A percentile compares a stretch with the other conserved stretches of the same genome.
These are phyloP conservation scores for Lipomyces kockii DNA, from an alignment of 805 yeast genomes.

Conservation along the genomic window DNA sequence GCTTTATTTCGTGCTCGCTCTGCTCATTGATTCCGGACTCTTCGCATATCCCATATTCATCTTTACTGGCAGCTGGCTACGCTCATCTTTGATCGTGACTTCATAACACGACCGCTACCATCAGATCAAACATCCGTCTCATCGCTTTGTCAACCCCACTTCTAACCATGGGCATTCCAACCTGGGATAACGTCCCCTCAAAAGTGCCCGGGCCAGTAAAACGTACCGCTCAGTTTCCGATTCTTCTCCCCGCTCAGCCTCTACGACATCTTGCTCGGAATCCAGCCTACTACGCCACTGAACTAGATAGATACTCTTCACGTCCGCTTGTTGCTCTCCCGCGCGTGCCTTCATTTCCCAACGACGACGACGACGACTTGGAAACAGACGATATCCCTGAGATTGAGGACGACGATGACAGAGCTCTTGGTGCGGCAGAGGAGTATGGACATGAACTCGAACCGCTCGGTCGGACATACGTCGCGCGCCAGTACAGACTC, in stretches of 20 bases:
- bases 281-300: background rate
- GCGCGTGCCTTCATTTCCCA: slow-evolving; percentile 7
- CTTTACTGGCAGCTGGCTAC: background rate
- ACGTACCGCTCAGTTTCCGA: background rate
- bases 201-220: background rate
- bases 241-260: slow-evolving; percentile 5
- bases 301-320: slow-evolving; percentile 8
- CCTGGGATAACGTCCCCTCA: slow-evolving; percentile 20
- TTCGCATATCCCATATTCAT: background rate
- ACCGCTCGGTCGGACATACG: slow-evolving; percentile 32
- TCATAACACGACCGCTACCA: background rate
- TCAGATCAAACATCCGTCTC: background rate
- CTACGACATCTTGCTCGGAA: background rate
- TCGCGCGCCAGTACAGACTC: slow-evolving; percentile 26
- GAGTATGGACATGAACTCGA: slow-evolving; percentile 22
- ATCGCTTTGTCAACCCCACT: background rate
- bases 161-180: slow-evolving; percentile 26
- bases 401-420: background rate
- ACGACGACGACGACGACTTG: background rate
- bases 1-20: background rate
- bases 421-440: background rate
- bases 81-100: background rate
- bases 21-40: background rate
- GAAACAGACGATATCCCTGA: background rate
- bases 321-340: background rate